phyloP scores from a whole-genome alignment of 2,329 filamentous ascomycete genomes.

The Colletotrichum sansevieriae region DNA sequence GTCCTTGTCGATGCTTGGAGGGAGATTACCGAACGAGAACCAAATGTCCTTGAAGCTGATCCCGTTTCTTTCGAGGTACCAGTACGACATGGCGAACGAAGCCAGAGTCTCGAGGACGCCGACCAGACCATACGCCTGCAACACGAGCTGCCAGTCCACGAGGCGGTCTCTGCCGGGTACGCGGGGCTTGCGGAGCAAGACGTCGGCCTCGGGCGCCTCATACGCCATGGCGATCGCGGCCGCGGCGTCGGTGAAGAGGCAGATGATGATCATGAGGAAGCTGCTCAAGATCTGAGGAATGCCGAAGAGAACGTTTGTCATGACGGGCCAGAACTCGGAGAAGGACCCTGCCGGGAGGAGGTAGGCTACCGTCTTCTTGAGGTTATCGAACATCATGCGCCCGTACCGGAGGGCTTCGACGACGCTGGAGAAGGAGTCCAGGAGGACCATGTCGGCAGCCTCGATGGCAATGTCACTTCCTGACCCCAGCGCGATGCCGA shows the following conservation, averaged over 20 bases:
- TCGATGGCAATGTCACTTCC: conserved; percentile 88
- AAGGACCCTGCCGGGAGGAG: conserved; percentile 80
- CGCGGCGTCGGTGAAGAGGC: conserved; percentile 82
- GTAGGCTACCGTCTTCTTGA: conserved; percentile 83
- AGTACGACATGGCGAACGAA: conserved; percentile 75
- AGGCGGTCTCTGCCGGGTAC: conserved; percentile 78
- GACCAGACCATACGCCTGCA: conserved; percentile 79
- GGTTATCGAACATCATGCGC: conserved; percentile 82
- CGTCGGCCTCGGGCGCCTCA: conserved; percentile 81
- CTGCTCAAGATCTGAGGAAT: conserved; percentile 79
- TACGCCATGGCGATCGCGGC: conserved; percentile 81
- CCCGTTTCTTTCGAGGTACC: conserved; percentile 73
- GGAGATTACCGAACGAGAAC: conserved; percentile 74
- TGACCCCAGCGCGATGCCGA: conserved; percentile 85
- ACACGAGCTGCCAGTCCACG: conserved; percentile 78
- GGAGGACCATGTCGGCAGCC: conserved; percentile 83
- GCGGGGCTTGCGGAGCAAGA: conserved; percentile 77
- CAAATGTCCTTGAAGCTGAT: conserved; percentile 75
- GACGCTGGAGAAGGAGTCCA: conserved; percentile 80
- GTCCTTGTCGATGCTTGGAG: conserved; percentile 63
- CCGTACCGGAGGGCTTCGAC: conserved; percentile 80
- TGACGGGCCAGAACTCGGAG: conserved; percentile 81
- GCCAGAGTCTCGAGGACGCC: conserved; percentile 72
- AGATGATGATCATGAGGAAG: conserved; percentile 79
- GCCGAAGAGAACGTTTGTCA: conserved; percentile 79